These are phyloP conservation scores for Auricularia auricula-judae DNA, from an alignment of 768 basidiomycete species.

Conservation along the genomic window DNA sequence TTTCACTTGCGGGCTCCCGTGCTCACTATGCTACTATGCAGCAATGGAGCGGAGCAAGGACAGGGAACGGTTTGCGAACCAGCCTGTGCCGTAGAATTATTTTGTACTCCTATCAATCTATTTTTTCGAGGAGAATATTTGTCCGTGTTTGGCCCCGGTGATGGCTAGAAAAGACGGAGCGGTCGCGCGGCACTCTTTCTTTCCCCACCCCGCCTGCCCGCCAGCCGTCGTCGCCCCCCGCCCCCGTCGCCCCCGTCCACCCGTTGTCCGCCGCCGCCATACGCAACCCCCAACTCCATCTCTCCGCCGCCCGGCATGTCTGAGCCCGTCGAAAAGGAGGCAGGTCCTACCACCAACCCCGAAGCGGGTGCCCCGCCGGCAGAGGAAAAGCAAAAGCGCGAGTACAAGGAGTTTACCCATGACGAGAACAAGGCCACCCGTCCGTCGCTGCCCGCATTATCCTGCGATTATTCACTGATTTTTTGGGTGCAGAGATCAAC, in stretches of 20 bases:
- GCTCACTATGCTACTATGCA: neutral
- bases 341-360: constrained; percentile 9
- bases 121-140: neutral
- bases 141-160: neutral
- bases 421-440: constrained; percentile 58
- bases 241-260: neutral
- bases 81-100: neutral
- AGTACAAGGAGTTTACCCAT: constrained; percentile 81
- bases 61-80: constrained; percentile 1
- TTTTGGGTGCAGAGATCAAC: constrained; percentile 49
- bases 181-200: neutral
- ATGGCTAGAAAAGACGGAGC: neutral
- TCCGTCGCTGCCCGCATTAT: constrained; percentile 26
- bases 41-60: constrained; percentile 19
- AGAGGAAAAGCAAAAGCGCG: constrained; percentile 51
- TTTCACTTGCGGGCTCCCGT: neutral
- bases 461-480: constrained; percentile 1
- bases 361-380: neutral
- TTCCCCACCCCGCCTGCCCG: constrained; percentile 1
- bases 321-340: constrained; percentile 14
- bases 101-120: neutral
- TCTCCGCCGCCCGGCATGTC: constrained; percentile 7
- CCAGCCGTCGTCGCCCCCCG: constrained; percentile 1
- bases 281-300: neutral
- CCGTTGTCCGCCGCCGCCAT: constrained; percentile 1